Base-by-base conservation (phyloP, 257 asterid genomes). In the Scutellaria minor region DNA sequence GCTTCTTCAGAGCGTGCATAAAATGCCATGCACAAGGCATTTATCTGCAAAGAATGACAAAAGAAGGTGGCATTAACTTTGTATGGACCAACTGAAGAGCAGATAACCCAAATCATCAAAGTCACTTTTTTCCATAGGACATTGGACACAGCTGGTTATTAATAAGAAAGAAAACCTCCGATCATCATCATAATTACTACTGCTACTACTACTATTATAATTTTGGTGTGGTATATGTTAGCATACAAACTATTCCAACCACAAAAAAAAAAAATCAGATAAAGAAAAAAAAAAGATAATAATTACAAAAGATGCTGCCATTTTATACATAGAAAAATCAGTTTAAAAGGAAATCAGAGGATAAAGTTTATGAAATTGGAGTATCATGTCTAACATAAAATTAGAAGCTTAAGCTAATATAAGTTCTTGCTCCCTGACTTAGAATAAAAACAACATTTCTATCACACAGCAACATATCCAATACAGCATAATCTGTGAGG, bases 11-110 rank as follows among this genome's bases (percentile, higher is more conserved):
- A 94, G 12, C 93, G 97, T 37, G 99, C 99, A 83, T 88, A 91
- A 78, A 94, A 94, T 71, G 97, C 99, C 99, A 94, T 94, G 85
- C 99, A 94, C 87, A 94, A 83, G 61, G 97, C 97, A 78, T 88
- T 83, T 70, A 94, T 94, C 99, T 94, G 93, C 76, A 71, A 71
- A 70, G 57, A 69, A 51, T 15, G 20, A 71, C 65, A 58, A 54
- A 14, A 58, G 14, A 13, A 13, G 46, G 66, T 50, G 64, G 7
- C 47, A 57, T 18, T 65, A 56, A 60, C 22, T 39, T 50, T 24
- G 66, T 35, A 7, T 39, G 53, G 57, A 61, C 47, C 61, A 77
- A 45, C 56, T 12, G 54, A 67, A 75, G 31, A 39, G 68, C 65
- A 64, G 62, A 66, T 46, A 64, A 54, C 1, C 12, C 48, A 59